Percentiles rank a stretch among this genome's conserved stretches.
Evolutionary conservation across 2,329 filamentous ascomycete genomes (phyloP).

Genomic region (Claviceps quebecensis): DNA sequence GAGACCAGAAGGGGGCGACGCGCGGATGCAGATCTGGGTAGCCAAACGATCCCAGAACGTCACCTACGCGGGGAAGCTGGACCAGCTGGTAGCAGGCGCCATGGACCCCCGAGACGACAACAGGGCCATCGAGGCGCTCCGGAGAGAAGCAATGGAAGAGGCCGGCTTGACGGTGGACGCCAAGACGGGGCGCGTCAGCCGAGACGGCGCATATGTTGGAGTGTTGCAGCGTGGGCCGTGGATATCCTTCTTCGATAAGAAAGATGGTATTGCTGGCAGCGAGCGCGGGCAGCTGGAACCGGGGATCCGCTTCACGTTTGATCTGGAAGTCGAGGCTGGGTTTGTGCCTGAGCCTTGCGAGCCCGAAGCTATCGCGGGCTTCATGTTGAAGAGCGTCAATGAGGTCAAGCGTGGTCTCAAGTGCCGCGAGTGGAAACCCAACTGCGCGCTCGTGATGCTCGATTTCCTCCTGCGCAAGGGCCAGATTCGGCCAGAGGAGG

Average conservation of each 20-base stretch:
- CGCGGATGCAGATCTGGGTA: conserved; percentile 19
- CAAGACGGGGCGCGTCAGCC: conserved; percentile 9
- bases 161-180: conserved; percentile 16
- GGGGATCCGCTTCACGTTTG: conserved; percentile 23
- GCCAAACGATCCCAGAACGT: conserved; percentile 16
- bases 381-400: conserved; percentile 15
- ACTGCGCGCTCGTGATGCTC: conserved; percentile 25
- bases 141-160: conserved; percentile 21
- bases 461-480: conserved; percentile 21
- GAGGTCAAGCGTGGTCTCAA: conserved; percentile 17
- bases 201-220: conserved; percentile 11
- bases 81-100: conserved; percentile 23
- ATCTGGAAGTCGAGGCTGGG: conserved; percentile 16
- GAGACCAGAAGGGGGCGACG: conserved; percentile 7
- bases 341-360: conserved; percentile 12
- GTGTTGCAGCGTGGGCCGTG: conserved; percentile 10
- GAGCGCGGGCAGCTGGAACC: conserved; percentile 22
- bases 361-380: conserved; percentile 16
- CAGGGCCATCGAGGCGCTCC: conserved; percentile 15
- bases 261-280: conserved; percentile 15
- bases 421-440: conserved; percentile 21
- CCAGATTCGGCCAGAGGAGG: conserved; percentile 13
- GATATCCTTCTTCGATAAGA: conserved; percentile 23
- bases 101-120: conserved; percentile 18
- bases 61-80: conserved; percentile 21